Conservation (phyloP, 441 rosid genomes). For the Capsella rubella region DNA sequence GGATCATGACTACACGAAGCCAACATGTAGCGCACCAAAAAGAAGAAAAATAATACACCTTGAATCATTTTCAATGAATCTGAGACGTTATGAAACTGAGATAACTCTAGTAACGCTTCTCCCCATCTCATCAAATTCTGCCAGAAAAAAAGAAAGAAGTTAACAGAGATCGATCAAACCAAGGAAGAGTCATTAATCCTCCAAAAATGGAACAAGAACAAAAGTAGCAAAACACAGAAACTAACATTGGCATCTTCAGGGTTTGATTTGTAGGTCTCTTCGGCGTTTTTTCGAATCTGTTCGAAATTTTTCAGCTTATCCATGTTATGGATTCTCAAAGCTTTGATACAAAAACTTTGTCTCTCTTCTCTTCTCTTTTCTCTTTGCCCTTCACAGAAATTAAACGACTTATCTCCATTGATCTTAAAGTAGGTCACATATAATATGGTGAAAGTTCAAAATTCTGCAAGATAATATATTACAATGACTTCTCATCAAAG, state of each 20-base stretch:
- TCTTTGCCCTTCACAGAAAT: no score
- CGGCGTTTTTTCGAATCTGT: not conserved
- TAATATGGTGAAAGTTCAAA: not conserved
- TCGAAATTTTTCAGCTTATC: not conserved
- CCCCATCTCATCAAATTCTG: constrained; percentile 63
- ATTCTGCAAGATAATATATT: not conserved
- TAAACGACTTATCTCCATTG: not conserved
- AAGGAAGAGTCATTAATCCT: not conserved
- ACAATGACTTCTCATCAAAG: not conserved
- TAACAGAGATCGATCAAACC: not conserved
- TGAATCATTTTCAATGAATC: constrained; percentile 68
- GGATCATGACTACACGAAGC: not conserved
- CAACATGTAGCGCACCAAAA: not conserved
- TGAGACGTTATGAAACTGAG: constrained; percentile 63
- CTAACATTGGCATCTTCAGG: not conserved
- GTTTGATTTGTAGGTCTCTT: not conserved
- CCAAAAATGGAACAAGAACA: not conserved
- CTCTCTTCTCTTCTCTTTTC: no score
- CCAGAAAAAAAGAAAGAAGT: not conserved
- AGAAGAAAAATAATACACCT: constrained; percentile 48
- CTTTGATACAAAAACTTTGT: no score
- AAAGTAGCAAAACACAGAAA: no score
- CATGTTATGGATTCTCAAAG: not conserved
- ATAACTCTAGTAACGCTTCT: constrained; percentile 72
- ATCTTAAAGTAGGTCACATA: not conserved